Percentiles rank a stretch among this genome's conserved stretches.
phyloP scores from a whole-genome alignment of 306 rosid species.

The Citrullus amarus region DNA sequence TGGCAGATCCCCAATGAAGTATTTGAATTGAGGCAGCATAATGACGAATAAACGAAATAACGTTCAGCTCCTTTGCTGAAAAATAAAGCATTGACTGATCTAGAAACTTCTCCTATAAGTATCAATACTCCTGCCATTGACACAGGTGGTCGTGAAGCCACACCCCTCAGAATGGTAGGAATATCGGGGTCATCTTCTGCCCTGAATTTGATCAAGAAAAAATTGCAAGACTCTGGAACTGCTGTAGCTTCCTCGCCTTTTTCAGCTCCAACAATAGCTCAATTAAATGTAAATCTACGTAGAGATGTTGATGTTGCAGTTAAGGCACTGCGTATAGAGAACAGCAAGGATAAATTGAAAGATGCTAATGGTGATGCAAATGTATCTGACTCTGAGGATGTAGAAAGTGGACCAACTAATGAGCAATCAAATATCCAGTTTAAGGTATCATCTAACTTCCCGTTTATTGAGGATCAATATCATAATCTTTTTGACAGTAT shows the following conservation, averaged over 20 bases:
- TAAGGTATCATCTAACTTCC: constrained; percentile 42
- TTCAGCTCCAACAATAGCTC: constrained; percentile 30
- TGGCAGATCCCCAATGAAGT: constrained; percentile 98
- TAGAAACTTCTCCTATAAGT: constrained; percentile 48
- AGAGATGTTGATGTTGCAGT: constrained; percentile 44
- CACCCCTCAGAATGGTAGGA: constrained; percentile 39
- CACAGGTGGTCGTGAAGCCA: constrained; percentile 89
- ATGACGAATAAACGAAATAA: constrained; percentile 47
- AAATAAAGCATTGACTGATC: constrained; percentile 46
- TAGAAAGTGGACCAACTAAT: constrained; percentile 69
- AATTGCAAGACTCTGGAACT: constrained; percentile 85
- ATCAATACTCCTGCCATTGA: constrained; percentile 78
- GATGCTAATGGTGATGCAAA: constrained; percentile 68
- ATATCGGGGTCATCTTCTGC: constrained; percentile 67
- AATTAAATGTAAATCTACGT: constrained; percentile 62
- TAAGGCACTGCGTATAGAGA: constrained; percentile 57
- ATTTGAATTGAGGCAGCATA: constrained; percentile 72
- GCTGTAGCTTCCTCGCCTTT: constrained; percentile 62
- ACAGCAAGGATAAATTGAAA: constrained; percentile 58
- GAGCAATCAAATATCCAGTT: constrained; percentile 78
- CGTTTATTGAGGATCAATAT: neutral
- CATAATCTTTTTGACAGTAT: neutral
- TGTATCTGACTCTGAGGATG: constrained; percentile 81
- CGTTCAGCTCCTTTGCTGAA: constrained; percentile 36
- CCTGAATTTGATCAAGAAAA: constrained; percentile 80